Conservation (phyloP, 208 protist genomes). For the Endotrypanum monterogeii region DNA sequence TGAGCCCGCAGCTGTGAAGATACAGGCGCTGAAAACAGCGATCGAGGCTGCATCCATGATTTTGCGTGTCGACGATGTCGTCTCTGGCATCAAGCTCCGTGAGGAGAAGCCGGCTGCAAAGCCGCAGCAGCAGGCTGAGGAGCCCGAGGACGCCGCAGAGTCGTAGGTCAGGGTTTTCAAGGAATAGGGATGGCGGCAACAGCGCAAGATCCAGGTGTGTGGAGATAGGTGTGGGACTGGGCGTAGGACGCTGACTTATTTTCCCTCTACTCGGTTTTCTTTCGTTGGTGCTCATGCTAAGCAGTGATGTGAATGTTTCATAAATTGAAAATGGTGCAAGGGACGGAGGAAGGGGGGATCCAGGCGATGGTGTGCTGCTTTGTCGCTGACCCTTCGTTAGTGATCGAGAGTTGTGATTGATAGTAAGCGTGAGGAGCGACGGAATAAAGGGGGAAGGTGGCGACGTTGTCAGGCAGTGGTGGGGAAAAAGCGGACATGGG, state of each 20-base stretch:
- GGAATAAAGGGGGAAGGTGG: not conserved
- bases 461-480: not conserved
- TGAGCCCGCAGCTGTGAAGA: slow-evolving; percentile 98
- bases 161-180: slow-evolving; percentile 1
- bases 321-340: not conserved
- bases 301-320: not conserved
- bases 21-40: slow-evolving; percentile 98
- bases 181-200: slow-evolving; percentile 15
- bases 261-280: not conserved
- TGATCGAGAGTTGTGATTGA: not conserved
- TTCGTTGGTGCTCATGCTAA: not conserved
- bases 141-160: slow-evolving; percentile 55
- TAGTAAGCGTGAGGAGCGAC: not conserved
- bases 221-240: not conserved
- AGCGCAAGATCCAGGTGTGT: not conserved
- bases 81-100: slow-evolving; percentile 95
- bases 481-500: not conserved
- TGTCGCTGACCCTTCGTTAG: not conserved
- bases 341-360: not conserved
- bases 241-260: not conserved
- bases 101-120: slow-evolving; percentile 64
- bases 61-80: slow-evolving; percentile 99
- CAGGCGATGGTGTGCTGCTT: not conserved
- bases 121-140: slow-evolving; percentile 59
- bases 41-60: slow-evolving; percentile 98